phyloP scores from a whole-genome alignment of 2,329 filamentous ascomycete genomes.

The Aureobasidium mangrovei region DNA sequence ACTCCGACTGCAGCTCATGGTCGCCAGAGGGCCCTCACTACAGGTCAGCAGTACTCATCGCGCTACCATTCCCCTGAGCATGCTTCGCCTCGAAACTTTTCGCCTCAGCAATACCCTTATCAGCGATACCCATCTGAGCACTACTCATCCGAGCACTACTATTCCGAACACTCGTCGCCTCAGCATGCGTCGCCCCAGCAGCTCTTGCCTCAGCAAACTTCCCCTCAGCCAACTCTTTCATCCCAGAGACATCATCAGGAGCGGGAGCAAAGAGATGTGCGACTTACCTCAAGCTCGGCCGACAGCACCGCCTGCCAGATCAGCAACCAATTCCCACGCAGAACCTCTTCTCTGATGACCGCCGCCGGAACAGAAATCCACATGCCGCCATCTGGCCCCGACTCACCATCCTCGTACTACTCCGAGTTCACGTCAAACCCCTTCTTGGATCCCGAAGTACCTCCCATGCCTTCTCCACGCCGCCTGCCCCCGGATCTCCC shows the following conservation, averaged over 20 bases:
- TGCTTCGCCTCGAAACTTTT: neutral
- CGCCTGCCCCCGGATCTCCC: neutral
- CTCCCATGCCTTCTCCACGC: neutral
- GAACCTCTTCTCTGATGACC: neutral
- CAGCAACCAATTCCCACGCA: neutral
- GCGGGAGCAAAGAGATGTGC: too few species aligned
- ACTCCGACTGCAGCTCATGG: neutral
- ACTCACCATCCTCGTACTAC: neutral
- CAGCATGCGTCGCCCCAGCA: neutral
- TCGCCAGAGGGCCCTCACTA: neutral
- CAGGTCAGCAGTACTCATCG: neutral
- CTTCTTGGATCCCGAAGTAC: neutral
- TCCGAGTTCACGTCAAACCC: neutral
- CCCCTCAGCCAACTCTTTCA: too few species aligned
- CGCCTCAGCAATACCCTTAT: neutral
- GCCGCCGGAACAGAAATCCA: neutral
- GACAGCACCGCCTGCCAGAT: too few species aligned
- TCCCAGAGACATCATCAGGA: too few species aligned
- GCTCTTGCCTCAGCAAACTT: too few species aligned
- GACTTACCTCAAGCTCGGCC: too few species aligned
- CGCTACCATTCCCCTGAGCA: neutral
- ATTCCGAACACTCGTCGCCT: neutral
- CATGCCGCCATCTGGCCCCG: neutral
- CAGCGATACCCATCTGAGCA: neutral
- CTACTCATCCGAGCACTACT: neutral